Base-by-base conservation (phyloP, 176 grass and related monocot species). In the Hyparrhenia diplandra region DNA sequence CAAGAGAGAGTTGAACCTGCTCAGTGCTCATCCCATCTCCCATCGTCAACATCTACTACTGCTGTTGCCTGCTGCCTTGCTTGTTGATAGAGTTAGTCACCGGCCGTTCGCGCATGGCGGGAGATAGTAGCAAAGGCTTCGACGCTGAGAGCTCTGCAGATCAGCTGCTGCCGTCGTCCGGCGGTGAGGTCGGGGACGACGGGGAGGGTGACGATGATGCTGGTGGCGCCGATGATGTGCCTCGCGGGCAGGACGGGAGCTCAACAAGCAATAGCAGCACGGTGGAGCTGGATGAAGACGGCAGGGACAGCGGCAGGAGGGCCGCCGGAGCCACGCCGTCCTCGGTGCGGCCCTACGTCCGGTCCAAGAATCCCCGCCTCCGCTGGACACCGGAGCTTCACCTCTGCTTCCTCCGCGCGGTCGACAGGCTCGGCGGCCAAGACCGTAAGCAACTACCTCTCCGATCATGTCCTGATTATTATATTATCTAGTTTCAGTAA, bases 371-470 rank as follows among this genome's bases (percentile, higher is more conserved):
- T 62, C 92, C 92, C 16, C 89, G 88, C 76, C 86, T 94, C 69
- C 92, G 92, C 41, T 94, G 92, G 92, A 94, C 92, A 52, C 86
- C 92, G 8, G 88, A 89, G 42, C 89, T 94, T 14, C 92, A 94
- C 41, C 86, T 84, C 68, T 78, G 86, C 83, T 94, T 94, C 80
- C 68, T 87, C 52, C 86, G 80, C 13, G 83, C 92, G 68, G 86
- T 94, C 63, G 67, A 94, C 13, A 86, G 88, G 60, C 88, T 94
- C 18, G 92, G 92, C 16, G 92, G 88, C 62, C 89, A 91, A 87
- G 88, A 91, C 27, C 86, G 92, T 94, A 77, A 91, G 87, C n/a
- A n/a, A n/a, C n/a, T n/a, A n/a, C n/a, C n/a, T n/a, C 36, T 6
- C 36, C 4, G 11, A 1, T 51, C 57, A 11, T 41, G 40, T 55